Evolutionary conservation across 345 rosid genomes (phyloP).

Genomic region (Sonneratia alba): DNA sequence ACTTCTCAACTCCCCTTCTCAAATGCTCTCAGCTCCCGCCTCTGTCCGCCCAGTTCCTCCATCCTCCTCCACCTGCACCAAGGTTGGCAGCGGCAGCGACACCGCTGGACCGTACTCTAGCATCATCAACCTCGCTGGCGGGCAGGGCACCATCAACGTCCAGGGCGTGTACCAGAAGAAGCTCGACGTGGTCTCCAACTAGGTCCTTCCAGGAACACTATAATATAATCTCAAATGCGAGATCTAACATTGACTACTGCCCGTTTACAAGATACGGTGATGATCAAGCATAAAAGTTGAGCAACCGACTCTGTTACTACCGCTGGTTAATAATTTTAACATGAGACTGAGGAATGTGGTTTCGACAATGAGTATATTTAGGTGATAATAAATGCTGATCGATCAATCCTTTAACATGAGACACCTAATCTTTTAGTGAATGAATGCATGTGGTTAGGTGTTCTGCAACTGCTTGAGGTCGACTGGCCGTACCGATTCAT

Average conservation of each 20-base stretch:
- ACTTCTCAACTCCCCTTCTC: conserved; percentile 5
- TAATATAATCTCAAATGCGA: background rate
- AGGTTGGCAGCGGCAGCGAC: background rate
- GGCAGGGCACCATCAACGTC: conserved; percentile 31
- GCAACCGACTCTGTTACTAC: too few relatives aligned
- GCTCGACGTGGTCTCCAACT: conserved; percentile 36
- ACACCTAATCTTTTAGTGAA: background rate
- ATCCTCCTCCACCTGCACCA: background rate
- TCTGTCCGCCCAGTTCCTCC: background rate
- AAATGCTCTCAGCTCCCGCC: background rate
- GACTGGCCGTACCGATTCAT: conserved; percentile 26
- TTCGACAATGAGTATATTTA: too few relatives aligned
- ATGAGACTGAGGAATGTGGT: too few relatives aligned
- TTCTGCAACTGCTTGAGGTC: conserved; percentile 32
- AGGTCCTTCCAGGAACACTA: conserved; percentile 10
- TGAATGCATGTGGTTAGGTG: conserved; percentile 11
- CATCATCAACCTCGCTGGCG: conserved; percentile 27
- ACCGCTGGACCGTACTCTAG: background rate
- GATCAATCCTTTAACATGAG: background rate
- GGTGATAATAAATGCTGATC: too few relatives aligned
- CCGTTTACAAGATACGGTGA: too few relatives aligned
- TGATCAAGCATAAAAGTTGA: too few relatives aligned
- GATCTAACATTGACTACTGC: too few relatives aligned
- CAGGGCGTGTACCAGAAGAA: conserved; percentile 39
- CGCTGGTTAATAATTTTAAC: too few relatives aligned